Base-by-base conservation (phyloP, 2,329 filamentous ascomycete species). In the Diaporthe sp. region DNA sequence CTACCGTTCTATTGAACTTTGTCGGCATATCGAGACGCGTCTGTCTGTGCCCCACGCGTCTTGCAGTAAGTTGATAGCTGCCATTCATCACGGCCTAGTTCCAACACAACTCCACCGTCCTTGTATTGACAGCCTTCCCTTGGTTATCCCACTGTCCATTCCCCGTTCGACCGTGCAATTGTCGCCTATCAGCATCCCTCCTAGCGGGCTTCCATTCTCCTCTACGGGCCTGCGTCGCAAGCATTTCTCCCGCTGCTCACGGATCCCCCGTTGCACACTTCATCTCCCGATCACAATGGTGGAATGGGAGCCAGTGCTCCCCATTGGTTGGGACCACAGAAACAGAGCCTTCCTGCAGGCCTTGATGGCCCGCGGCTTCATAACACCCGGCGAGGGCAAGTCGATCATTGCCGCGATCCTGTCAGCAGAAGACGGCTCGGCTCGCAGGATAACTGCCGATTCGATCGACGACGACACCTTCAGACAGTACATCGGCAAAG, bases 291-390 rank as follows among this genome's bases (percentile, higher is more conserved):
- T 42, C 31, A 65, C 25, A 46, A 55, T 73, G 71, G 13, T 39
- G 72, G 82, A 83, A 25, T 83, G 83, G 75, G 80, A 83, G 49
- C 80, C 81, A 25, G 79, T 82, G 25, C 67, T 85, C 15, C 81
- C 80, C 4, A 77, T 78, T 0, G 82, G 84, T 31, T 91, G 89
- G 80, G 82, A 83, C 74, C 87, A 97, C 82, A 89, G 89, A 77
- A 94, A 98, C 82, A 93, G 95, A 74, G 96, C 96, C 12, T 98
- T 99, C 81, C 88, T 98, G 0, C 97, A 99, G 84, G 94, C 94
- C 67, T 92, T 99, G 79, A 89, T 98, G 83, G 92, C 94, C 4
- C 92, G 93, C 68, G 94, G 94, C 31, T 91, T 92, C 59, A 88
- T 98, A 83, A 97, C 94, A 0, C 91, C 94, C 77, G 88, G 91